Evolutionary conservation across 2,329 filamentous ascomycete genomes (phyloP), one percentile per base, ranked within the genome.

Genomic region (Tolypocladium inflatum): DNA sequence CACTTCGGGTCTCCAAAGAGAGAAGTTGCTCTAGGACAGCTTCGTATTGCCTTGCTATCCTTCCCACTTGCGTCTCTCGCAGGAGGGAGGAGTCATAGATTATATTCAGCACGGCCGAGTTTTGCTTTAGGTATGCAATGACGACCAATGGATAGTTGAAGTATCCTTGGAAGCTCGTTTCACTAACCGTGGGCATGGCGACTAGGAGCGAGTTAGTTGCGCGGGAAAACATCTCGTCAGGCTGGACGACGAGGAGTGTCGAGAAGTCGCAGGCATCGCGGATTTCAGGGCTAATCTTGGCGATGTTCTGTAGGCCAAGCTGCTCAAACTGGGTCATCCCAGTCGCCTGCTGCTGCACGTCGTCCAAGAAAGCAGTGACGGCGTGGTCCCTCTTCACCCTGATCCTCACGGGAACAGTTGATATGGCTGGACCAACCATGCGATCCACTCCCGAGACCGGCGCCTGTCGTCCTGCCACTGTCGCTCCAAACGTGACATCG

Each of bases 401-500:
- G 3, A 77, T 66, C 4, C 73, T 71, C 15, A 77, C 63, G 1
- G 75, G 74, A 5, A 77, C 69, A 0, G 75, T 77, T 4, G 73
- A 72, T 54, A 77, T 74, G 59, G 74, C 63, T 9, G 67, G 65
- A 13, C 61, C 64, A 23, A 58, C 51, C 30, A 63, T 59, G 1
- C 53, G 41, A 10, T 65, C 62, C 21, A 65, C 58, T 35, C 60
- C 61, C 4, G 51, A 38, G 3, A 68, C 57, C 8, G 62, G 54
- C 1, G 59, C 62, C 2, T 62, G 60, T 17, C 76, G 71, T 13
- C 76, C 76, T 4, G 75, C 75, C 3, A 76, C 63, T 0, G 74
- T 77, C 59, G 73, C 70, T 3, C 76, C 76, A 56, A 77, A 77
- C 7, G 74, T 64, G 21, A 77, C 66, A 56, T 77, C 74, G 3